These are phyloP conservation scores for Alternaria sp. DNA, from an alignment of 2,329 filamentous ascomycete species.

Conservation along the genomic window DNA sequence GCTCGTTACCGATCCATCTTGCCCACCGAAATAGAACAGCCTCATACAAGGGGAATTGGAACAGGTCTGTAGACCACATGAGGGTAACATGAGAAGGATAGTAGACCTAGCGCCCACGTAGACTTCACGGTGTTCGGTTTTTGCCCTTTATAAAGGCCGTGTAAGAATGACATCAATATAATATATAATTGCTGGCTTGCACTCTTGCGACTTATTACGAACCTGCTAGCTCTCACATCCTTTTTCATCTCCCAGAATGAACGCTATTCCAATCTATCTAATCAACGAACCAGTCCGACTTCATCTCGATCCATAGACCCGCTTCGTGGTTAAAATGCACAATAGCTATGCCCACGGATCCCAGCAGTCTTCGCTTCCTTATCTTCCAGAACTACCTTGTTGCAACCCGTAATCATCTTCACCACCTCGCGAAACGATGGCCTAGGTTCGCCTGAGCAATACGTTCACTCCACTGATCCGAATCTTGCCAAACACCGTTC, in stretches of 20 bases:
- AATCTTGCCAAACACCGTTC: not conserved
- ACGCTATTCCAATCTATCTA: not conserved
- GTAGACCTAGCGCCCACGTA: no score
- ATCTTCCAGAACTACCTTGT: not conserved
- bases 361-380: not conserved
- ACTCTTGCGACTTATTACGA: no score
- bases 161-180: no score
- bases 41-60: not conserved
- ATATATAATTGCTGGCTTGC: no score
- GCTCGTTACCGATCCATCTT: not conserved
- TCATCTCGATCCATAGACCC: not conserved
- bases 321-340: not conserved
- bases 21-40: not conserved
- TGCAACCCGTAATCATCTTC: fast-evolving
- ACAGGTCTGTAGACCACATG: not conserved
- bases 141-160: no score
- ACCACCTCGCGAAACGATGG: not conserved
- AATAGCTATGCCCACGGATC: not conserved
- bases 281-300: not conserved
- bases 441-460: not conserved
- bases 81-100: no score
- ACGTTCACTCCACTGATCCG: not conserved
- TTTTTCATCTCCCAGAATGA: not conserved
- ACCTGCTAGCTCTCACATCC: not conserved
- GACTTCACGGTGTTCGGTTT: no score